These are phyloP conservation scores for Xylaria sp. DNA, from an alignment of 2,329 filamentous ascomycete species.

Conservation along the genomic window DNA sequence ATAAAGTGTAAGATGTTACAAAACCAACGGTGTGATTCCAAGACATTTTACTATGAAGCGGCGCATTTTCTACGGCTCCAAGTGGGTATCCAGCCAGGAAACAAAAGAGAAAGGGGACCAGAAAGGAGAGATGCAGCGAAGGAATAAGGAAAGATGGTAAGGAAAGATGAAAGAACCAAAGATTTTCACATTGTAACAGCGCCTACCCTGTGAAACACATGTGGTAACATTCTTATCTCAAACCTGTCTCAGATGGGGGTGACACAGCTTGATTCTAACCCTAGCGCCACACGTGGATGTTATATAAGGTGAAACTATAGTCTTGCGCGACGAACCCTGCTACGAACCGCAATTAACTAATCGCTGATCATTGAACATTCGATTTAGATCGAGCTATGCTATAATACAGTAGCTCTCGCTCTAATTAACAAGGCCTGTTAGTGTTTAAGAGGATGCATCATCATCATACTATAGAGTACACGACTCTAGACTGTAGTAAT, in stretches of 20 bases:
- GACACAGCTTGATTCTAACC: slow-evolving; percentile 2
- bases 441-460: background rate
- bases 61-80: slow-evolving; percentile 3
- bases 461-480: background rate
- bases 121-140: background rate
- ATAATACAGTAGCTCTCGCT: background rate
- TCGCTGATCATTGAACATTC: background rate
- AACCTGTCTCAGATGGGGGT: slow-evolving; percentile 23
- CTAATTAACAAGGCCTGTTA: background rate
- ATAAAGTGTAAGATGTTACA: background rate
- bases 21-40: background rate
- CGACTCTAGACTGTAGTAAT: background rate
- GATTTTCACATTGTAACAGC: slow-evolving; percentile 1
- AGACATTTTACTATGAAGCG: slow-evolving; percentile 5
- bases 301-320: background rate
- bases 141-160: background rate
- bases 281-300: slow-evolving; percentile 3
- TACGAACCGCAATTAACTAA: background rate
- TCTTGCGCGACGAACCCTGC: slow-evolving; percentile 8
- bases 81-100: background rate
- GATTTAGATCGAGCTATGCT: background rate
- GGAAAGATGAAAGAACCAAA: slow-evolving; percentile 14
- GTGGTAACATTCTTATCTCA: slow-evolving; percentile 28
- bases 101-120: background rate
- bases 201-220: slow-evolving; percentile 30